phyloP scores from a whole-genome alignment of 2,329 filamentous ascomycete genomes.

The Endocalyx cinctus region DNA sequence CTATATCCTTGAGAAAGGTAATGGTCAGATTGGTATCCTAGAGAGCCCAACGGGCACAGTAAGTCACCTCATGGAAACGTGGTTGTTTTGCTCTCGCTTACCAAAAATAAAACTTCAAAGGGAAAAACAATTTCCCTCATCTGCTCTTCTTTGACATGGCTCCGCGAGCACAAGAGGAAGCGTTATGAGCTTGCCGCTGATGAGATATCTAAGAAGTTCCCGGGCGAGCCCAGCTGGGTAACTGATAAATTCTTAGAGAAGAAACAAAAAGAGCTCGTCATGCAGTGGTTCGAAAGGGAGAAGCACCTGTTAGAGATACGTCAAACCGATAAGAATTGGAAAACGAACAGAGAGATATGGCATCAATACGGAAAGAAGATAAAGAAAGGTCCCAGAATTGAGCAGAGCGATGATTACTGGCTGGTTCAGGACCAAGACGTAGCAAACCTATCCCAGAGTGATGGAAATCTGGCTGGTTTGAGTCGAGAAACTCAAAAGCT shows the following conservation, averaged over 20 bases:
- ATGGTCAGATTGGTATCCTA: slow-evolving; percentile 79
- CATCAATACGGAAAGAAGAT: slow-evolving; percentile 40
- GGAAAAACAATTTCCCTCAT: slow-evolving; percentile 92
- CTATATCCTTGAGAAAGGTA: slow-evolving; percentile 62
- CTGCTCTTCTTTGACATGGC: slow-evolving; percentile 83
- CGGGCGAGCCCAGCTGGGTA: slow-evolving; percentile 82
- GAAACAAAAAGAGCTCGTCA: slow-evolving; percentile 61
- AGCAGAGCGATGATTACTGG: slow-evolving; percentile 57
- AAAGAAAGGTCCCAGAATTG: slow-evolving; percentile 12
- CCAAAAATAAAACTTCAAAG: slow-evolving; percentile 31
- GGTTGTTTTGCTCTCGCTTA: background rate
- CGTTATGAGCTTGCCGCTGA: slow-evolving; percentile 50
- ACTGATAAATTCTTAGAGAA: slow-evolving; percentile 68
- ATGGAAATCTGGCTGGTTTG: slow-evolving; percentile 48
- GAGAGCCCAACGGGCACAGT: slow-evolving; percentile 87
- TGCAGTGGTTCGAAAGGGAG: slow-evolving; percentile 69
- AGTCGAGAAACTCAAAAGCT: slow-evolving; percentile 73
- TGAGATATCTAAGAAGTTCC: slow-evolving; percentile 37
- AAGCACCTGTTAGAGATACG: slow-evolving; percentile 62
- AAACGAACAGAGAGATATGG: too few species aligned
- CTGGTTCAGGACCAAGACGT: slow-evolving; percentile 55
- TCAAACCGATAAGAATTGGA: slow-evolving; percentile 56
- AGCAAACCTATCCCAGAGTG: slow-evolving; percentile 26
- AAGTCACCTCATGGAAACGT: slow-evolving; percentile 21
- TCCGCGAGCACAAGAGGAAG: slow-evolving; percentile 72